phyloP scores from a whole-genome alignment of 257 asterid genomes.

The Rubia yunnanensis region DNA sequence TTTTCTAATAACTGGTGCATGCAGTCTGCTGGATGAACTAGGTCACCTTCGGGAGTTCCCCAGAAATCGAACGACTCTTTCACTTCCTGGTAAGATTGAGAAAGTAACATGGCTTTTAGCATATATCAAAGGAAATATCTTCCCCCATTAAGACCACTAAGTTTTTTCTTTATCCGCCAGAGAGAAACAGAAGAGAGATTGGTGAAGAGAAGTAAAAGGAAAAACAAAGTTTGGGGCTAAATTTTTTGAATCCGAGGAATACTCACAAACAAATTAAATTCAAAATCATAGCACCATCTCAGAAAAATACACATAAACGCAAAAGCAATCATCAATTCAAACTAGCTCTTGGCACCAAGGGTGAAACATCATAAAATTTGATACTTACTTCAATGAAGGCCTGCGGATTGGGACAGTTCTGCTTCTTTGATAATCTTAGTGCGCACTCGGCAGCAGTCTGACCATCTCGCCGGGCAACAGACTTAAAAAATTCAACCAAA shows the following conservation, averaged over 20 bases:
- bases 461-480: constrained; percentile 39
- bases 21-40: constrained; percentile 92
- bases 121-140: too few species aligned
- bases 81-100: constrained; percentile 51
- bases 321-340: neutral
- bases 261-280: neutral
- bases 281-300: neutral
- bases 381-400: constrained; percentile 24
- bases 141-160: neutral
- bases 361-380: neutral
- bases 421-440: constrained; percentile 29
- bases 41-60: constrained; percentile 86
- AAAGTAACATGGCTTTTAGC: neutral
- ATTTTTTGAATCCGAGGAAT: neutral
- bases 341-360: neutral
- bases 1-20: constrained; percentile 80
- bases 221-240: neutral
- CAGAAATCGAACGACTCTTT: constrained; percentile 76
- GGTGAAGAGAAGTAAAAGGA: neutral
- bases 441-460: constrained; percentile 31
- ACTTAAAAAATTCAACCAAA: constrained; percentile 30
- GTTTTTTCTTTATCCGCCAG: neutral
- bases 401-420: constrained; percentile 33
- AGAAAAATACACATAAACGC: neutral
- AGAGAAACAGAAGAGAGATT: neutral